These are phyloP conservation scores for Otatea glauca DNA, from an alignment of 176 grass and related monocot species.

Conservation along the genomic window DNA sequence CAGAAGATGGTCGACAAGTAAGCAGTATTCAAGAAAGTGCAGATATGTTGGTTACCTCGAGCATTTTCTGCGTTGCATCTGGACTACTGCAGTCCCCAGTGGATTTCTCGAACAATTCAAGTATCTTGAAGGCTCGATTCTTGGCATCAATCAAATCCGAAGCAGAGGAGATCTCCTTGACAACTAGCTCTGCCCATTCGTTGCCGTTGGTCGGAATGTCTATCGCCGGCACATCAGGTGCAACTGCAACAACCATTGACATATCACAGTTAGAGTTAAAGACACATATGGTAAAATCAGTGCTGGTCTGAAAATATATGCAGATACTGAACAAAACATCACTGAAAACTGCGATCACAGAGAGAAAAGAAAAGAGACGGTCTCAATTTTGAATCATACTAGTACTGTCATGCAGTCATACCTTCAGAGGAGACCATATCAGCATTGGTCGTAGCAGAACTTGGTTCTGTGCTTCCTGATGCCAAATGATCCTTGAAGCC, in stretches of 20 bases:
- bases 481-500: constrained; percentile 43
- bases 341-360: not conserved
- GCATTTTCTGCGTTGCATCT: constrained; percentile 29
- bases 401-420: not conserved
- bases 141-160: constrained; percentile 60
- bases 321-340: not conserved
- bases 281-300: not conserved
- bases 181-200: constrained; percentile 64
- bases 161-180: constrained; percentile 58
- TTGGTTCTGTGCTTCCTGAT: not conserved
- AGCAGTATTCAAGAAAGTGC: not conserved
- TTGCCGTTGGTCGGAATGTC: constrained; percentile 18
- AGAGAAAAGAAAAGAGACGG: not conserved
- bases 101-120: constrained; percentile 59
- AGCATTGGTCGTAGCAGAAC: not conserved
- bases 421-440: constrained; percentile 4
- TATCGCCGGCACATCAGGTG: not conserved
- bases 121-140: constrained; percentile 50
- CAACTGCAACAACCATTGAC: not conserved
- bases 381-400: not conserved
- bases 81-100: not conserved
- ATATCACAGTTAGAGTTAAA: not conserved
- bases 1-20: not conserved
- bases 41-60: constrained; percentile 45
- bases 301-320: not conserved